Conservation (phyloP, 2,329 filamentous ascomycete genomes). For the Aureobasidium sp. region DNA sequence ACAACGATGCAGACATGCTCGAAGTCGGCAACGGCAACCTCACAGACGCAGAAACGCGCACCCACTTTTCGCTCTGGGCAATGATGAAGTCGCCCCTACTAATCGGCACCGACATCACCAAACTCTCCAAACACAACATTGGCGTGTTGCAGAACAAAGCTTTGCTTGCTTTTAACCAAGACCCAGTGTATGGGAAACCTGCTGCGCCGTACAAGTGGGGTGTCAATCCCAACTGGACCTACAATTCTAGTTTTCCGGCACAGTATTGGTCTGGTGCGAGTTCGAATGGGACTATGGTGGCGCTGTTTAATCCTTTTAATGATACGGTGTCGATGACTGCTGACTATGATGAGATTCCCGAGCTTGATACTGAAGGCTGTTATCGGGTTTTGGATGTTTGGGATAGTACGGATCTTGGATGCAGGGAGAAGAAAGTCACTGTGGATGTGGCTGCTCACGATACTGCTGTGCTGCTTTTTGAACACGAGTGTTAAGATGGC, state of each 20-base stretch:
- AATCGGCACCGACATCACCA: slow-evolving; percentile 42
- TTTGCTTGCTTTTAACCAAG: slow-evolving; percentile 45
- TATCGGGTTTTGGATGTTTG: neutral
- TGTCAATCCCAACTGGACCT: neutral
- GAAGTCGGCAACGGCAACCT: slow-evolving; percentile 44
- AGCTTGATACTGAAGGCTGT: neutral
- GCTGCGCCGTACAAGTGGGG: neutral
- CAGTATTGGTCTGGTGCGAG: neutral
- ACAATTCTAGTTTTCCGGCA: neutral
- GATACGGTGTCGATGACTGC: neutral
- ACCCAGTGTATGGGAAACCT: slow-evolving; percentile 25
- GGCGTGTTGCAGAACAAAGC: slow-evolving; percentile 25
- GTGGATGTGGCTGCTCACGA: neutral
- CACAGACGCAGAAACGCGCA: slow-evolving; percentile 42
- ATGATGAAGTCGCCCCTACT: slow-evolving; percentile 46
- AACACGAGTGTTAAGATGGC: neutral
- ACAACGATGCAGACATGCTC: slow-evolving; percentile 49
- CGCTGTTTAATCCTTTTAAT: neutral
- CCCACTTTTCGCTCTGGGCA: slow-evolving; percentile 49
- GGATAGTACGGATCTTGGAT: neutral
- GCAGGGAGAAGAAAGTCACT: neutral
- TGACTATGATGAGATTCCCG: neutral
- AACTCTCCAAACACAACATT: slow-evolving; percentile 38
- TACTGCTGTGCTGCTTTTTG: neutral
- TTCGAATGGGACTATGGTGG: neutral